phyloP scores from a whole-genome alignment of 2,329 filamentous ascomycete species.

The Penicillium sp. region DNA sequence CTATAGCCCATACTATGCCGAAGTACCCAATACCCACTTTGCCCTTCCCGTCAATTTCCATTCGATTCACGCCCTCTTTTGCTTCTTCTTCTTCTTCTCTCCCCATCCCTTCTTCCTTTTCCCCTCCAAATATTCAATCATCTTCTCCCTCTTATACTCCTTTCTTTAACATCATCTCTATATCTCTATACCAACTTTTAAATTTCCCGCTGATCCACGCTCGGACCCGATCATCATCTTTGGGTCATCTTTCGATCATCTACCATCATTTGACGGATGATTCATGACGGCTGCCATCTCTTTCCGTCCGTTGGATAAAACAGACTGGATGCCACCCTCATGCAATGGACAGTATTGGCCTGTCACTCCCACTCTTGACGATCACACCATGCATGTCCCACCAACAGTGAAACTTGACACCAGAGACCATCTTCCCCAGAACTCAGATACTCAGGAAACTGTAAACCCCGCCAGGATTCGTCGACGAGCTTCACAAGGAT shows the following conservation, averaged over 20 bases:
- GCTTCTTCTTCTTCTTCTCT: conserved; percentile 11
- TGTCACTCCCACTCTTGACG: conserved; percentile 25
- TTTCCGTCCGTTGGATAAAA: conserved; percentile 18
- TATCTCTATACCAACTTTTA: conserved; percentile 14
- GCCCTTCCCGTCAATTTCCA: conserved; percentile 14
- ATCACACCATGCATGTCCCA: conserved; percentile 32
- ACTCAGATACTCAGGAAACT: conserved; percentile 15
- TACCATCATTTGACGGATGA: conserved; percentile 6
- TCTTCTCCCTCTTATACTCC: conserved; percentile 17
- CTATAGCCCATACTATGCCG: conserved; percentile 2
- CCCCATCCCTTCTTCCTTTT: conserved; percentile 12
- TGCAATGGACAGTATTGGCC: conserved; percentile 35
- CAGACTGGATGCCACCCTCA: conserved; percentile 35
- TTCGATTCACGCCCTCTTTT: conserved; percentile 23
- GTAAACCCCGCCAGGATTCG: conserved; percentile 29
- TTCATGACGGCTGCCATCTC: conserved; percentile 20
- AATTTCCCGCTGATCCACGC: not conserved
- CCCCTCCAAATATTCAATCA: not conserved
- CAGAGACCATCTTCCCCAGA: conserved; percentile 24
- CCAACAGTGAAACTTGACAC: conserved; percentile 24
- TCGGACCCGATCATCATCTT: not conserved
- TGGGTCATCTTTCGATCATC: not conserved
- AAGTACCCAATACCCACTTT: conserved; percentile 23
- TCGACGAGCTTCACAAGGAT: conserved; percentile 41
- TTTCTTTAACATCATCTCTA: conserved; percentile 13